Conservation (phyloP, 2,329 filamentous ascomycete genomes). For the Juglanconis sp. region DNA sequence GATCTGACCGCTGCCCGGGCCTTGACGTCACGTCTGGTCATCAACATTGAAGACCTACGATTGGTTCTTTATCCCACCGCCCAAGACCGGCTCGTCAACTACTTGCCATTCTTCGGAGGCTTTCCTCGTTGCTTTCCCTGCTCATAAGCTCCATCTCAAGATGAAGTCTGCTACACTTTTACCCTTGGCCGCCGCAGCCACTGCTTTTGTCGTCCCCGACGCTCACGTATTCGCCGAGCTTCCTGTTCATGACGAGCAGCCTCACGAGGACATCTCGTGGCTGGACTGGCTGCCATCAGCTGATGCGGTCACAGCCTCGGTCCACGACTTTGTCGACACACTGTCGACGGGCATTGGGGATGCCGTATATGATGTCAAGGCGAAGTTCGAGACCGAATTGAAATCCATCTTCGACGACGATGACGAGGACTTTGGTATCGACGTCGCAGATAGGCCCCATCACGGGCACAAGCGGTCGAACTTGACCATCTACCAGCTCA, state of each 20-base stretch:
- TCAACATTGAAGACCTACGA: not conserved
- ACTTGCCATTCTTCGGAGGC: not conserved
- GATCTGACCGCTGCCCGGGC: too few relatives aligned
- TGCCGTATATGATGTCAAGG: constrained; percentile 16
- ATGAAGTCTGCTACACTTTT: constrained; percentile 22
- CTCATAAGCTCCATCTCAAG: not conserved
- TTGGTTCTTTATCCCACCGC: not conserved
- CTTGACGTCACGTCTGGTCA: constrained; percentile 16
- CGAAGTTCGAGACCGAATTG: constrained; percentile 13
- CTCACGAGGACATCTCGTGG: constrained; percentile 14
- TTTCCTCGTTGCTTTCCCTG: not conserved
- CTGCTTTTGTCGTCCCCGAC: constrained; percentile 24
- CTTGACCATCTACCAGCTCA: constrained; percentile 75
- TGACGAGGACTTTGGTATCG: constrained; percentile 2
- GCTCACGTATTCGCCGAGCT: constrained; percentile 18
- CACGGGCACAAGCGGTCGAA: constrained; percentile 46
- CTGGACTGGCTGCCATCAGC: constrained; percentile 18
- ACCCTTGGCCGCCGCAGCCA: constrained; percentile 20
- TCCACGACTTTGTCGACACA: constrained; percentile 16
- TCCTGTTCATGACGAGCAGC: constrained; percentile 15
- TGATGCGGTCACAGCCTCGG: constrained; percentile 10
- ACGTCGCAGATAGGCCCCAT: constrained; percentile 9
- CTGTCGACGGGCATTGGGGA: constrained; percentile 15
- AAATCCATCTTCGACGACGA: constrained; percentile 32
- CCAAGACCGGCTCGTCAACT: not conserved